Evolutionary conservation across 352 stramenopile genomes (phyloP), one percentile per base, ranked within the genome.

Genomic region (Pythium periplocum): DNA sequence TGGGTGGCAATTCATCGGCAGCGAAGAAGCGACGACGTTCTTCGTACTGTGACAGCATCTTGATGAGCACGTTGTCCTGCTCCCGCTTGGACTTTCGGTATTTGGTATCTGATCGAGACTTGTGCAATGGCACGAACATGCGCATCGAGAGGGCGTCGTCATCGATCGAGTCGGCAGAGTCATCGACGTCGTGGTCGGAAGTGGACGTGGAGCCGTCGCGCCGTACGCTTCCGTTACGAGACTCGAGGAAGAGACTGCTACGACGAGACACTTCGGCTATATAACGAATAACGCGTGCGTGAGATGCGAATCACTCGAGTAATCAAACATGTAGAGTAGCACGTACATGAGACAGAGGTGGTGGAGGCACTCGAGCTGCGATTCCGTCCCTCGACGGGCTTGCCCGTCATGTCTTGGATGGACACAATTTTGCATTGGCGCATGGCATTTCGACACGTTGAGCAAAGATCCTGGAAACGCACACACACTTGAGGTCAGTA

Each of bases 41-140:
- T 45, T 83, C 60, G 41, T 73, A 62, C 50, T 67, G 73, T 17
- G 64, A 59, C 47, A 87, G 59, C 74, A 87, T 84, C 17, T 70
- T 70, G 44, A 75, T 68, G 26, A 87, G 68, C 48, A 86, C 59
- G 41, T 87, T 87, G 26, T 70, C 74, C 6, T 53, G 33, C 41
- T 71, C 55, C 33, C 71, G 68, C 46, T 66, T 75, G 7, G 36
- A 51, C 17, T 60, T 30, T 36, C 77, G 72, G 51, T 86, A 87
- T 35, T 50, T 46, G 3, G 74, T 74, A 4, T 46, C 48, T 3
- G 73, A 60, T 1, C 73, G 71, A 12, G 55, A 52, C 37, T 85
- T 70, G 43, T 48, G 43, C 10, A 51, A 38, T 8, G 45, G 45
- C 45, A 51, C 17, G 33, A 51, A 51, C 45, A 51, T 51, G 5